These are phyloP conservation scores for Hanseniaspora sp. DNA, from an alignment of 1,139 yeast genomes.

Conservation along the genomic window DNA sequence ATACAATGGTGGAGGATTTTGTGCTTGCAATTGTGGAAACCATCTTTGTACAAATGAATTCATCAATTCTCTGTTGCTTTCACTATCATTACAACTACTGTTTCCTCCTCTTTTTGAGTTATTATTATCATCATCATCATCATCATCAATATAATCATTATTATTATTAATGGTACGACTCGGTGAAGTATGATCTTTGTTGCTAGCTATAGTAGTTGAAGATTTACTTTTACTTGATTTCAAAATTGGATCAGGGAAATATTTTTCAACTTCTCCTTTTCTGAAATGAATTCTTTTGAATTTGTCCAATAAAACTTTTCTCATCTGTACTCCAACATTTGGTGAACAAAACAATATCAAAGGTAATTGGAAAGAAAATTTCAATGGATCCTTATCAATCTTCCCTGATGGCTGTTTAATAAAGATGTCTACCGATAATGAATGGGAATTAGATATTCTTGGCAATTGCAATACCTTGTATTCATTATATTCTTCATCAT, in stretches of 20 bases:
- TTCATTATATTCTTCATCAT: background rate
- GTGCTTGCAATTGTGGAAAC: slow-evolving; percentile 7
- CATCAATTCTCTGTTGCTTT: slow-evolving; percentile 10
- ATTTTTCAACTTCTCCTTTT: slow-evolving; percentile 26
- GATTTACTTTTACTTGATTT: too few relatives aligned
- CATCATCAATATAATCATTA: too few relatives aligned
- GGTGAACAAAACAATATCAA: slow-evolving; percentile 48
- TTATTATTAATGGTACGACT: background rate
- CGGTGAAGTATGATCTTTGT: too few relatives aligned
- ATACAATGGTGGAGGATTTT: slow-evolving; percentile 20
- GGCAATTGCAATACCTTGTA: slow-evolving; percentile 8
- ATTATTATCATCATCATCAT: background rate
- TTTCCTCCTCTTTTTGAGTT: background rate
- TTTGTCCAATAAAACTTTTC: slow-evolving; percentile 42
- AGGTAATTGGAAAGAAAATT: slow-evolving; percentile 38
- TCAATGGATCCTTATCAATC: slow-evolving; percentile 33
- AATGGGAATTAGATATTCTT: slow-evolving; percentile 21
- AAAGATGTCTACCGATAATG: slow-evolving; percentile 21
- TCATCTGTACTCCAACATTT: slow-evolving; percentile 42
- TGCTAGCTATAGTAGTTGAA: too few relatives aligned
- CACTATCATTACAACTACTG: background rate
- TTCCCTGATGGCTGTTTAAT: slow-evolving; percentile 18
- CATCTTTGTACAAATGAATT: slow-evolving; percentile 6
- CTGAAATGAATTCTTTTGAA: slow-evolving; percentile 41
- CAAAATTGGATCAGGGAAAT: slow-evolving; percentile 19